These are phyloP conservation scores for Coelastrella sp. DNA, from an alignment of 139 green algal species.

Conservation along the genomic window DNA sequence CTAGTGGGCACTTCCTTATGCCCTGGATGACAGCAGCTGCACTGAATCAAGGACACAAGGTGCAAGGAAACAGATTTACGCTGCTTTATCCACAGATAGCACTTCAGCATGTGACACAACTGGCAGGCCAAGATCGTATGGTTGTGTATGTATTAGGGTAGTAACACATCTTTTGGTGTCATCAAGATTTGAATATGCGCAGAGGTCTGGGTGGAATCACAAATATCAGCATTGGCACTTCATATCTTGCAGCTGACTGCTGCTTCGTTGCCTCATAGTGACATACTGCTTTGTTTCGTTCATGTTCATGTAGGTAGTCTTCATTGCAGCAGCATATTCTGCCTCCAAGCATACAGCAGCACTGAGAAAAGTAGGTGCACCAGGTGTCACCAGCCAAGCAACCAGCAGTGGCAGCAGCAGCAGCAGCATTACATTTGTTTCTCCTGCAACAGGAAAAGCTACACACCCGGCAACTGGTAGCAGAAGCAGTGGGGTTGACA, in stretches of 20 bases:
- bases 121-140: too few relatives aligned
- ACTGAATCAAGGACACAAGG: conserved; percentile 16
- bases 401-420: conserved; percentile 29
- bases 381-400: not conserved
- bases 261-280: too few relatives aligned
- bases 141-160: too few relatives aligned
- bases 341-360: conserved; percentile 19
- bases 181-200: too few relatives aligned
- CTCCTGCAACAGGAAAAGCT: not conserved
- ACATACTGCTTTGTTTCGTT: not conserved
- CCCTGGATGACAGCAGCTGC: conserved; percentile 32
- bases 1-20: conserved; percentile 22
- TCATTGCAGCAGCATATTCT: conserved; percentile 36
- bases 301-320: conserved; percentile 22
- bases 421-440: conserved; percentile 13
- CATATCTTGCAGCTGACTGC: too few relatives aligned
- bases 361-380: conserved; percentile 17
- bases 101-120: too few relatives aligned
- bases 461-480: not conserved
- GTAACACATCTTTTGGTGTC: too few relatives aligned
- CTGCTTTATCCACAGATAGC: too few relatives aligned
- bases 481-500: not conserved
- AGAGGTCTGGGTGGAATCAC: too few relatives aligned
- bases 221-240: too few relatives aligned
- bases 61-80: not conserved